phyloP scores from a whole-genome alignment of 2,329 filamentous ascomycete species.

The Pestalotiopsis sp. region DNA sequence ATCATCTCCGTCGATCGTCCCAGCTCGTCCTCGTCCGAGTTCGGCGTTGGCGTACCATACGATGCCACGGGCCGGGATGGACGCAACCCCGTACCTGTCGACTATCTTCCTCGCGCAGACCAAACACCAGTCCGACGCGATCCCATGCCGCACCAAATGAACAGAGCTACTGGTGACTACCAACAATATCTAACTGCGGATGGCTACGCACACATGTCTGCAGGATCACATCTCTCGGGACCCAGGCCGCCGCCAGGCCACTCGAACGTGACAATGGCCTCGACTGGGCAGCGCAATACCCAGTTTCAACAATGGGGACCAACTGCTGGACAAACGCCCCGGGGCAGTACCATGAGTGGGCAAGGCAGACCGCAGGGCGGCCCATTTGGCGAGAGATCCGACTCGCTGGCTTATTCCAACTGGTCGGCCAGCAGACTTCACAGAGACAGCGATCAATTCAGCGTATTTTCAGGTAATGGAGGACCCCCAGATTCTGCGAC shows the following conservation, averaged over 20 bases:
- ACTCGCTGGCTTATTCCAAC: conserved; percentile 43
- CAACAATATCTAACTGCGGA: conserved; percentile 86
- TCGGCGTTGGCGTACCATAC: conserved; percentile 88
- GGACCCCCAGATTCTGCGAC: conserved; percentile 42
- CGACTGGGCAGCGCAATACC: conserved; percentile 66
- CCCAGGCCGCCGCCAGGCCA: conserved; percentile 60
- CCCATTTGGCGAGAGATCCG: conserved; percentile 62
- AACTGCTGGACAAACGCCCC: conserved; percentile 28
- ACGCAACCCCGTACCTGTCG: conserved; percentile 71
- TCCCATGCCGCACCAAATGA: conserved; percentile 80
- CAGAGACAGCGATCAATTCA: conserved; percentile 50
- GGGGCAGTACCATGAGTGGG: conserved; percentile 57
- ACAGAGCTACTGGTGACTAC: conserved; percentile 76
- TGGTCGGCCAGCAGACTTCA: conserved; percentile 26
- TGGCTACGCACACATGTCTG: conserved; percentile 44
- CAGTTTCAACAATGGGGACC: conserved; percentile 80
- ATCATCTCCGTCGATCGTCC: conserved; percentile 72
- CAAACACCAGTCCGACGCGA: conserved; percentile 67
- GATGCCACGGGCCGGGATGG: conserved; percentile 68
- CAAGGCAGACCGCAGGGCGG: conserved; percentile 48
- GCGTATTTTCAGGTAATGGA: conserved; percentile 59
- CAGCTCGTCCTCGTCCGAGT: conserved; percentile 62
- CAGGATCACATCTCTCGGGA: conserved; percentile 60
- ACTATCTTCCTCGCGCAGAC: conserved; percentile 71
- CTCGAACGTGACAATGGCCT: conserved; percentile 71